Conservation (phyloP, 1,284 basidiomycete species). For the Polyporus tsugae region DNA sequence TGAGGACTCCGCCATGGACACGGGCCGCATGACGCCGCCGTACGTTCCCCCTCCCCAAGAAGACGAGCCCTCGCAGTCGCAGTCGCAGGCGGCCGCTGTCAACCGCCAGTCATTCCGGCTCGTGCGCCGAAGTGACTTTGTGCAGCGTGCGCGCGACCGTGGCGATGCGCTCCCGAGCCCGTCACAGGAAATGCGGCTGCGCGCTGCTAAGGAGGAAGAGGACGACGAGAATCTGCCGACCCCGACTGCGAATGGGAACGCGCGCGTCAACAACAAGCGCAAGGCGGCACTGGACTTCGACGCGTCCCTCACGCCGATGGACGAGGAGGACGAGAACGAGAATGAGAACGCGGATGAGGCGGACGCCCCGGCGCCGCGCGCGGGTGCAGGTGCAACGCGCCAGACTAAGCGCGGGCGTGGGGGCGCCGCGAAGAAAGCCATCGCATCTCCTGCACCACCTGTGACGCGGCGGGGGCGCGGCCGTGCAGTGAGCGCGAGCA, state of each 20-base stretch:
- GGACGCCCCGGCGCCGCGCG: constrained; percentile 4
- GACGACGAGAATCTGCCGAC: constrained; percentile 9
- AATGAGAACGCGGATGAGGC: constrained; percentile 6
- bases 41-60: constrained; percentile 17
- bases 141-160: constrained; percentile 49
- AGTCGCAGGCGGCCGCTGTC: constrained; percentile 18
- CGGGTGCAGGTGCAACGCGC: not conserved
- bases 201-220: constrained; percentile 20
- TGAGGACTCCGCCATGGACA: constrained; percentile 11
- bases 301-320: constrained; percentile 35
- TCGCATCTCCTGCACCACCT: constrained; percentile 8
- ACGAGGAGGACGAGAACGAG: constrained; percentile 32
- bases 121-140: constrained; percentile 57
- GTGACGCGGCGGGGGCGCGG: constrained; percentile 20
- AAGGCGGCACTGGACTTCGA: constrained; percentile 37
- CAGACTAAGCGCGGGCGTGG: constrained; percentile 18
- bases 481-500: constrained; percentile 6
- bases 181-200: constrained; percentile 29
- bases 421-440: constrained; percentile 21
- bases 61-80: not conserved
- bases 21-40: constrained; percentile 20
- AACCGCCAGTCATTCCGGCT: constrained; percentile 45
- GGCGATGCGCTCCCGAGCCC: constrained; percentile 28
- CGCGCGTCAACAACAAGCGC: constrained; percentile 35
- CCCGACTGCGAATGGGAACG: constrained; percentile 1